phyloP scores from a whole-genome alignment of 495 filamentous ascomycete genomes.

The Terfezia boudieri region DNA sequence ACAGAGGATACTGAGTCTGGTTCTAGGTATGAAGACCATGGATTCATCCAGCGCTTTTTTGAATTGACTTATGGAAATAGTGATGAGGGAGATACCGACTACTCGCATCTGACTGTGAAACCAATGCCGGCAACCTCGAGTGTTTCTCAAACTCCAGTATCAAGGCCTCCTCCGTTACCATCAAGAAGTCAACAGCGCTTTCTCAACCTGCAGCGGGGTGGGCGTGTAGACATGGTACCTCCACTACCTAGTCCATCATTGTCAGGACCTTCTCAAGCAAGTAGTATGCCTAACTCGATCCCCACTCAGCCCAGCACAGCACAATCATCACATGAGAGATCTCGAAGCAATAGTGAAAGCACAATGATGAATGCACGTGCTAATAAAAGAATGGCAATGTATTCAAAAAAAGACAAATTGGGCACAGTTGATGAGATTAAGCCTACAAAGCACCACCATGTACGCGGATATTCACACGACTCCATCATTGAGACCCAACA shows the following conservation, averaged over 20 bases:
- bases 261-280: neutral
- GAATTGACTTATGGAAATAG: neutral
- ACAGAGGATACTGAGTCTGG: slow-evolving; percentile 38
- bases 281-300: slow-evolving; percentile 1
- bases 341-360: slow-evolving; percentile 78
- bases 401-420: slow-evolving; percentile 48
- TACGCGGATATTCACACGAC: slow-evolving; percentile 17
- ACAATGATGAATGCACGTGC: slow-evolving; percentile 30
- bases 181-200: slow-evolving; percentile 49
- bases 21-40: slow-evolving; percentile 32
- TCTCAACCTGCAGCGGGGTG: neutral
- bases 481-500: slow-evolving; percentile 10
- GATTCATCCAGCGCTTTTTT: too few species aligned
- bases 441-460: slow-evolving; percentile 9
- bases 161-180: slow-evolving; percentile 48
- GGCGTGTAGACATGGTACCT: neutral
- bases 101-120: neutral
- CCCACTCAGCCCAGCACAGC: neutral
- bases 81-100: neutral
- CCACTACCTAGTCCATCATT: neutral
- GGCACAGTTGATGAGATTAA: slow-evolving; percentile 45
- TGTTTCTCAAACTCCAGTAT: slow-evolving; percentile 36
- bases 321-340: slow-evolving; percentile 32
- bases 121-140: neutral
- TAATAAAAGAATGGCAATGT: slow-evolving; percentile 62